Percentiles rank a stretch among this genome's conserved stretches.
Evolutionary conservation across 495 filamentous ascomycete species (phyloP).

Genomic region (Penicillium diatomitis): DNA sequence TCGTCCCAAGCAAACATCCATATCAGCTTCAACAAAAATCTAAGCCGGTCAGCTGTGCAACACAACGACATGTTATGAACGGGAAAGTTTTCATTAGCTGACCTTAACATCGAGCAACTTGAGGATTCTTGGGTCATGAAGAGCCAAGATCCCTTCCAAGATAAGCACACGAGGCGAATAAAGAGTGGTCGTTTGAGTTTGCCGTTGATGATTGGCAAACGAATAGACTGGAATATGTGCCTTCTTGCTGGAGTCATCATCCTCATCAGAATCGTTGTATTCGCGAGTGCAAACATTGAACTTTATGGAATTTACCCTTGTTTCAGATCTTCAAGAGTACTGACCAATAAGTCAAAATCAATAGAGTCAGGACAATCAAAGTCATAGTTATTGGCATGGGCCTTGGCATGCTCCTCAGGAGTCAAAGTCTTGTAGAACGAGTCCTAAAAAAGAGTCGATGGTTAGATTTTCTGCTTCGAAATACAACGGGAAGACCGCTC

Average conservation of each 20-base stretch:
- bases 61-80: no score
- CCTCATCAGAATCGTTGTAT: constrained; percentile 3
- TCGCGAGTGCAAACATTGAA: neutral
- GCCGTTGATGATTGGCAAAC: constrained; percentile 81
- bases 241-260: constrained; percentile 56
- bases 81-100: constrained; percentile 3
- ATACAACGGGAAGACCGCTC: neutral
- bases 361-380: constrained; percentile 93
- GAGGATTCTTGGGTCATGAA: constrained; percentile 79
- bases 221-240: constrained; percentile 93
- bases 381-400: constrained; percentile 87
- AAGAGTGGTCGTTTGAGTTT: constrained; percentile 69
- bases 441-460: constrained; percentile 47
- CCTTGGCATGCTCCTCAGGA: constrained; percentile 60
- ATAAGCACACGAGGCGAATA: constrained; percentile 96
- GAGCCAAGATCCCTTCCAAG: constrained; percentile 88
- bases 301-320: constrained; percentile 54
- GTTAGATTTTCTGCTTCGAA: constrained; percentile 14
- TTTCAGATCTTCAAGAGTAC: constrained; percentile 76
- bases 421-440: constrained; percentile 89
- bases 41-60: constrained; percentile 1
- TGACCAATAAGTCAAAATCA: constrained; percentile 83
- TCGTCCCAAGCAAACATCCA: constrained; percentile 85
- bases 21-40: constrained; percentile 96
- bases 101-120: constrained; percentile 89